These are phyloP conservation scores for Capronia epimyces DNA, from an alignment of 2,329 filamentous ascomycete species.

Conservation along the genomic window DNA sequence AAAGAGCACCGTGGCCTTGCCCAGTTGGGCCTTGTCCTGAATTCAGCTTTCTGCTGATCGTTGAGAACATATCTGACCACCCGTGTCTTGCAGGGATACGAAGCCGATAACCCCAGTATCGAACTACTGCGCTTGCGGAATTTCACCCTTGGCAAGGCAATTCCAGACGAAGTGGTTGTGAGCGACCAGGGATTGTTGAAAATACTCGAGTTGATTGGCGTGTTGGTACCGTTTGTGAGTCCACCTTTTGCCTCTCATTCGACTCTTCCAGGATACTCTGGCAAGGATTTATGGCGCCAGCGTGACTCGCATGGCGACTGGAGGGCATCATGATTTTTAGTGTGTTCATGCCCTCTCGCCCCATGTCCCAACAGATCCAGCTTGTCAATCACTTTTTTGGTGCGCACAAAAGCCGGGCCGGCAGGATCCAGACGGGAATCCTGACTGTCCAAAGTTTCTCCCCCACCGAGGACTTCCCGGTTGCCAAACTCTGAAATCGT, in stretches of 20 bases:
- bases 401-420: constrained; percentile 4
- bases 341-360: not conserved
- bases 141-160: constrained; percentile 65
- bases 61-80: constrained; percentile 6
- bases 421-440: constrained; percentile 6
- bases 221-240: constrained; percentile 76
- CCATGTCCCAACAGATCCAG: constrained; percentile 3
- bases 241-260: constrained; percentile 26
- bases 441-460: not conserved
- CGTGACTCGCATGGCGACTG: constrained; percentile 8
- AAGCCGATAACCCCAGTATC: constrained; percentile 70
- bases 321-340: not conserved
- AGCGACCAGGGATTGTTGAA: constrained; percentile 58
- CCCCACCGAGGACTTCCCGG: not conserved
- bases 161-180: constrained; percentile 62
- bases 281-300: not conserved
- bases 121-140: constrained; percentile 72
- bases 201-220: constrained; percentile 58
- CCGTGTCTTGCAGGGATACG: constrained; percentile 57
- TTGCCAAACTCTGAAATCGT: not conserved
- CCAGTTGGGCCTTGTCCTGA: not conserved
- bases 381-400: constrained; percentile 2
- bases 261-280: constrained; percentile 16
- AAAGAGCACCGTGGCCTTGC: not conserved
- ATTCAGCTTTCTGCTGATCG: not conserved